A percentile compares a stretch with the other conserved stretches of the same genome.
Evolutionary conservation across 768 basidiomycete species (phyloP).

Genomic region (Phanerochaete carnosa): DNA sequence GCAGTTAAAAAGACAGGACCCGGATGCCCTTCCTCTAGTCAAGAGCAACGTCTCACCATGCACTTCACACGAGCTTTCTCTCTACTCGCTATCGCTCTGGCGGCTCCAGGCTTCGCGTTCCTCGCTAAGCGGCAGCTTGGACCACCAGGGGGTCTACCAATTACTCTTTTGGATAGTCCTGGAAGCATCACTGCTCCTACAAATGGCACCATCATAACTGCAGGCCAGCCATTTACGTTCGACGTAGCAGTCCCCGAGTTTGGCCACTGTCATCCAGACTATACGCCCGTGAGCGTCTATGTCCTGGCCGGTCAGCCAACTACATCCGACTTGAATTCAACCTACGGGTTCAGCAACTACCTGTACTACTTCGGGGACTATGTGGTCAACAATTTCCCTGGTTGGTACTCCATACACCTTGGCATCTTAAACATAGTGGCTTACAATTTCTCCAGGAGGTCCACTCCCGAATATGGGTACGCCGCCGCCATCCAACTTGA

Average conservation of each 20-base stretch:
- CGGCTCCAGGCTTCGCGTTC: neutral
- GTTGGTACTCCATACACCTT: neutral
- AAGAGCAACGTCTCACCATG: neutral
- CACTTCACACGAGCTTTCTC: neutral
- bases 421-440: neutral
- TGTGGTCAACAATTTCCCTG: neutral
- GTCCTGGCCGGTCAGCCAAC: neutral
- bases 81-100: neutral
- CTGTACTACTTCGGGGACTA: neutral
- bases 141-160: neutral
- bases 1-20: neutral
- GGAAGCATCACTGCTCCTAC: neutral
- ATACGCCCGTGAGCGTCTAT: conserved; percentile 2
- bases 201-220: neutral
- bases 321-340: neutral
- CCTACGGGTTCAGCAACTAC: neutral
- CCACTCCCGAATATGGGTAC: neutral
- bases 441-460: neutral
- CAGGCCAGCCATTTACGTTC: neutral
- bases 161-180: neutral
- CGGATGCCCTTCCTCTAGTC: neutral
- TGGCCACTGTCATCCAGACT: conserved; percentile 1
- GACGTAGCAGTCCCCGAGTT: neutral
- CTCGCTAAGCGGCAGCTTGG: neutral
- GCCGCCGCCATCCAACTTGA: neutral